Conservation (phyloP, 495 filamentous ascomycete genomes). For the Podospora conica region DNA sequence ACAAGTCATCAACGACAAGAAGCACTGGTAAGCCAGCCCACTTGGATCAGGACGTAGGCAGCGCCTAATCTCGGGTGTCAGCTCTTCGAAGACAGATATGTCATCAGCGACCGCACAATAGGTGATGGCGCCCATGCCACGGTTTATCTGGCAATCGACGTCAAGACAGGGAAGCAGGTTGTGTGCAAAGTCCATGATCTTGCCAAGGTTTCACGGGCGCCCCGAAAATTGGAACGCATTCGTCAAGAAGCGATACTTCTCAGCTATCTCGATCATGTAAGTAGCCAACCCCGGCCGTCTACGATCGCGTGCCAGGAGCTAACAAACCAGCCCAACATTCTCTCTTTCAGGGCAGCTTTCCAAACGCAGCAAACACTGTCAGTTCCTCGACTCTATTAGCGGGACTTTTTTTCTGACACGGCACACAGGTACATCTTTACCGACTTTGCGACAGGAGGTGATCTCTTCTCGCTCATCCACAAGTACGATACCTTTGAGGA, state of each 20-base stretch:
- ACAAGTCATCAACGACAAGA: constrained; percentile 20
- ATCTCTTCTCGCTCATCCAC: constrained; percentile 48
- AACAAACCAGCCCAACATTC: constrained; percentile 52
- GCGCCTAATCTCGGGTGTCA: constrained; percentile 14
- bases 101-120: constrained; percentile 52
- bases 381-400: constrained; percentile 17
- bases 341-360: constrained; percentile 51
- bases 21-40: constrained; percentile 17
- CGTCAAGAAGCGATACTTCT: constrained; percentile 52
- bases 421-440: constrained; percentile 55
- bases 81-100: constrained; percentile 43
- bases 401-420: background rate
- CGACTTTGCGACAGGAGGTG: constrained; percentile 62
- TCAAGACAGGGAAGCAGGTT: constrained; percentile 57
- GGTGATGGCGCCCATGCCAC: constrained; percentile 80
- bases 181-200: constrained; percentile 65
- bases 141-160: constrained; percentile 74
- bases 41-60: constrained; percentile 3
- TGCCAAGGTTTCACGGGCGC: constrained; percentile 2
- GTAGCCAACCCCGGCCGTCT: constrained; percentile 9
- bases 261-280: constrained; percentile 53
- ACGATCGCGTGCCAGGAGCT: background rate
- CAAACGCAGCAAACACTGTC: constrained; percentile 46
- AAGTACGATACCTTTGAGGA: constrained; percentile 51
- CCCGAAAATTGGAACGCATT: constrained; percentile 22